A percentile compares a stretch with the other conserved stretches of the same genome.
These are phyloP conservation scores for Tympanopsis confertula DNA, from an alignment of 2,329 filamentous ascomycete species.

Conservation along the genomic window DNA sequence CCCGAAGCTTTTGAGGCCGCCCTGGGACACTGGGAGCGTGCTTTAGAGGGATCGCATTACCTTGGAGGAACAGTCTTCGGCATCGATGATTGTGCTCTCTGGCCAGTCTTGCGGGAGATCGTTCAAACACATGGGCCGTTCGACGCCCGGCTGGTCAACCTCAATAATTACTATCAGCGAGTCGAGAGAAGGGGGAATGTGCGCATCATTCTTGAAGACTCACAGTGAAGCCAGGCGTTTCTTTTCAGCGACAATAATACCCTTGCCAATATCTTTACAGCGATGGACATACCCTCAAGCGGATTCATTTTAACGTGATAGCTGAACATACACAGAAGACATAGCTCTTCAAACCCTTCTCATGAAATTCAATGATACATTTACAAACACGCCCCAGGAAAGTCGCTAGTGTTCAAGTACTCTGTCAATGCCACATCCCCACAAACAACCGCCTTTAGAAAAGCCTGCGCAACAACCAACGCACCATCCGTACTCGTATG, in stretches of 20 bases:
- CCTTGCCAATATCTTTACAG: too few species aligned
- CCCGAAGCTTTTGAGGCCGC: neutral
- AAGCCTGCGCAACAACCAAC: constrained; percentile 40
- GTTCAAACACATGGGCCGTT: neutral
- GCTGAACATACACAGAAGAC: too few species aligned
- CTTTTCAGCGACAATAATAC: too few species aligned
- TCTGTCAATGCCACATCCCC: constrained; percentile 9
- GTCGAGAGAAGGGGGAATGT: neutral
- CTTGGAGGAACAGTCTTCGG: neutral
- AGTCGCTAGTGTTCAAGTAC: neutral
- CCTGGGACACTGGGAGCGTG: neutral
- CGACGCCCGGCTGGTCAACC: too few species aligned
- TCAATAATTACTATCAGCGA: neutral
- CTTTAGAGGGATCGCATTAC: neutral
- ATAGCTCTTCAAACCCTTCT: too few species aligned
- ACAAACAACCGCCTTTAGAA: constrained; percentile 42
- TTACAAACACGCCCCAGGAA: neutral
- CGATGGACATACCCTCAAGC: too few species aligned
- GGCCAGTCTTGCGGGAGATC: neutral
- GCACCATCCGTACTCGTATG: constrained; percentile 47
- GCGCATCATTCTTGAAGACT: neutral
- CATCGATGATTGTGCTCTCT: neutral
- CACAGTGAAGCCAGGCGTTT: too few species aligned
- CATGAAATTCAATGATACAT: too few species aligned
- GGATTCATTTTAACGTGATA: too few species aligned